Percentiles rank a stretch among this genome's conserved stretches.
Evolutionary conservation across 495 filamentous ascomycete species (phyloP).

Genomic region (Trichoderma gamsii): DNA sequence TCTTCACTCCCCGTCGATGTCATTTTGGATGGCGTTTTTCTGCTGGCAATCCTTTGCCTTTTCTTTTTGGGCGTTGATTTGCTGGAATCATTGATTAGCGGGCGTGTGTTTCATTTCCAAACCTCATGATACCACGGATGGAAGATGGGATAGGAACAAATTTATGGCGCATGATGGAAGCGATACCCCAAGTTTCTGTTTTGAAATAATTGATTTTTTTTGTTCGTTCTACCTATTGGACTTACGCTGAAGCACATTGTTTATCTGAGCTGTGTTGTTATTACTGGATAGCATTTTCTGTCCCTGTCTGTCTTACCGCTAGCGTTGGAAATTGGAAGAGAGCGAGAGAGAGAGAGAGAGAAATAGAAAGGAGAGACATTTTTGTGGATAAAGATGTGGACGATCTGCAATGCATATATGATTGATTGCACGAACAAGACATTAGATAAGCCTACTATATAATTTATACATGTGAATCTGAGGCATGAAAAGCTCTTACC

Average conservation of each 20-base stretch:
- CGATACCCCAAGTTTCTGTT: neutral
- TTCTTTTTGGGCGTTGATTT: neutral
- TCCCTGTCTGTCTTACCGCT: too few relatives aligned
- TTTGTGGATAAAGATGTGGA: too few relatives aligned
- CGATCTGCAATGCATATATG: too few relatives aligned
- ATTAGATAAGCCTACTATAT: neutral
- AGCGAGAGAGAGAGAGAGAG: too few relatives aligned
- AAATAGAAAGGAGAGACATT: too few relatives aligned
- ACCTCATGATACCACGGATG: conserved; percentile 11
- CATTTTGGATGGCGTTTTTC: neutral
- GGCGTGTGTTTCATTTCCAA: neutral
- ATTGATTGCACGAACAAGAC: too few relatives aligned
- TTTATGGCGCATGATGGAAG: conserved; percentile 1
- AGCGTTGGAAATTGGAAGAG: neutral
- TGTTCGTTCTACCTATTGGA: too few relatives aligned
- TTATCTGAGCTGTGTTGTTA: neutral
- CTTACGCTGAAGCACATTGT: neutral
- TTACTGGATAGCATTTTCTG: neutral
- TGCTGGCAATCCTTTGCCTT: neutral
- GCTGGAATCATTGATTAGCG: conserved; percentile 8
- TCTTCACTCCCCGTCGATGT: neutral
- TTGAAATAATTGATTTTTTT: neutral
- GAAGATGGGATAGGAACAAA: neutral
- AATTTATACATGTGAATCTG: neutral
- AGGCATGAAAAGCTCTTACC: neutral